phyloP scores from a whole-genome alignment of 495 filamentous ascomycete species.

The Hypoxylon intermedium region DNA sequence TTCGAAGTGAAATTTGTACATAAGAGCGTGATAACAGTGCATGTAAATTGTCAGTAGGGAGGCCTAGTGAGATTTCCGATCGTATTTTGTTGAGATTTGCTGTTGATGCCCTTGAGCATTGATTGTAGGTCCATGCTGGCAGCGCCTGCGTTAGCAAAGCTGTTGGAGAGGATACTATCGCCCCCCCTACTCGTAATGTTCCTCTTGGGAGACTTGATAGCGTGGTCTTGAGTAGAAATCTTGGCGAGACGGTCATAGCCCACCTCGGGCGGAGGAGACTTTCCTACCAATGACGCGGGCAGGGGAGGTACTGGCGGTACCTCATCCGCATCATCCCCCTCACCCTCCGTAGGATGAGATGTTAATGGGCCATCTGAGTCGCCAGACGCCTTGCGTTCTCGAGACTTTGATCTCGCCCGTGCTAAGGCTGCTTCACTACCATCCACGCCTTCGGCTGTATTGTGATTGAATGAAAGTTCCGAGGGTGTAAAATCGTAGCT shows the following conservation, averaged over 20 bases:
- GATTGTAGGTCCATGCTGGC: slow-evolving; percentile 54
- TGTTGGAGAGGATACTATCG: slow-evolving; percentile 45
- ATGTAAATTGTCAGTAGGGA: slow-evolving; percentile 48
- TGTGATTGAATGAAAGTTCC: slow-evolving; percentile 59
- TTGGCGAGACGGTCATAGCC: slow-evolving; percentile 20
- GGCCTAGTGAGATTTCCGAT: slow-evolving; percentile 52
- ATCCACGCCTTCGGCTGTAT: slow-evolving; percentile 34
- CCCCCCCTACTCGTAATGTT: slow-evolving; percentile 51
- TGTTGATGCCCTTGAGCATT: slow-evolving; percentile 56
- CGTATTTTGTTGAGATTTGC: slow-evolving; percentile 49
- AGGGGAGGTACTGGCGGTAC: slow-evolving; percentile 56
- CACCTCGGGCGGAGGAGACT: slow-evolving; percentile 30
- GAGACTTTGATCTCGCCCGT: slow-evolving; percentile 46
- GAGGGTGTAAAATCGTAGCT: slow-evolving; percentile 63
- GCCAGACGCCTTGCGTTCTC: slow-evolving; percentile 40
- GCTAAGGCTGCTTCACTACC: slow-evolving; percentile 22
- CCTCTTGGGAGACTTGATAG: slow-evolving; percentile 39
- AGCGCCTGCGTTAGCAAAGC: slow-evolving; percentile 38
- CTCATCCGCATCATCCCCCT: slow-evolving; percentile 29
- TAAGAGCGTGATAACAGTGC: slow-evolving; percentile 19
- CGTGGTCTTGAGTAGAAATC: slow-evolving; percentile 45
- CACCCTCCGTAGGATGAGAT: slow-evolving; percentile 51
- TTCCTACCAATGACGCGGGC: slow-evolving; percentile 37
- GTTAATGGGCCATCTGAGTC: slow-evolving; percentile 55
- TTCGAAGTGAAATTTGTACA: slow-evolving; percentile 12